These are phyloP conservation scores for Trichosporon sp. DNA, from an alignment of 1,284 basidiomycete species.

Conservation along the genomic window DNA sequence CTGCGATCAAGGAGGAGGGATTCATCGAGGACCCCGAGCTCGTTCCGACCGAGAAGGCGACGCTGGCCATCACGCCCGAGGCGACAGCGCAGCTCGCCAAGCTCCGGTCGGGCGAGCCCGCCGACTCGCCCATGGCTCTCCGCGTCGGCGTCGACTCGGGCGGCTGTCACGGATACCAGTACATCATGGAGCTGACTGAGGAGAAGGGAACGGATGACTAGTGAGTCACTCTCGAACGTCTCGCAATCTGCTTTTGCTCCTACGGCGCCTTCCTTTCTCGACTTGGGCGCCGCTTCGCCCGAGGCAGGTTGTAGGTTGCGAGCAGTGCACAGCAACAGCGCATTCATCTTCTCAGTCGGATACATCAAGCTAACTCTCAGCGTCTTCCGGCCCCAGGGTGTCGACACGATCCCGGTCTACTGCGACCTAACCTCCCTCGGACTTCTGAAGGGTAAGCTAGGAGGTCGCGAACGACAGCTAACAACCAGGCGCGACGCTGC, in stretches of 20 bases:
- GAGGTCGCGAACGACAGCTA: not conserved
- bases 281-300: no score
- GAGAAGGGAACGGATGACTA: constrained; percentile 60
- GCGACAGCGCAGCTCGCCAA: constrained; percentile 53
- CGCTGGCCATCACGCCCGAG: constrained; percentile 47
- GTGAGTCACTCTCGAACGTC: constrained; percentile 46
- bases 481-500: constrained; percentile 59
- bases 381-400: constrained; percentile 47
- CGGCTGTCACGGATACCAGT: constrained; percentile 65
- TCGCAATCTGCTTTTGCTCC: no score
- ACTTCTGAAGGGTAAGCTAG: constrained; percentile 51
- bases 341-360: no score
- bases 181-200: constrained; percentile 61
- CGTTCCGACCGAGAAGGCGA: constrained; percentile 44
- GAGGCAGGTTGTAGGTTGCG: no score
- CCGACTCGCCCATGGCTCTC: constrained; percentile 54
- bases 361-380: constrained; percentile 31
- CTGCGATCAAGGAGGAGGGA: constrained; percentile 51
- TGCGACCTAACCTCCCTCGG: constrained; percentile 54
- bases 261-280: no score
- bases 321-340: no score
- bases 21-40: constrained; percentile 53
- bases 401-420: constrained; percentile 52
- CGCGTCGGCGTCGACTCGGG: constrained; percentile 62
- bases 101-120: constrained; percentile 55